A percentile compares a stretch with the other conserved stretches of the same genome.
Conservation (phyloP, 2,329 filamentous ascomycete species). For the Colletotrichum siamense region DNA sequence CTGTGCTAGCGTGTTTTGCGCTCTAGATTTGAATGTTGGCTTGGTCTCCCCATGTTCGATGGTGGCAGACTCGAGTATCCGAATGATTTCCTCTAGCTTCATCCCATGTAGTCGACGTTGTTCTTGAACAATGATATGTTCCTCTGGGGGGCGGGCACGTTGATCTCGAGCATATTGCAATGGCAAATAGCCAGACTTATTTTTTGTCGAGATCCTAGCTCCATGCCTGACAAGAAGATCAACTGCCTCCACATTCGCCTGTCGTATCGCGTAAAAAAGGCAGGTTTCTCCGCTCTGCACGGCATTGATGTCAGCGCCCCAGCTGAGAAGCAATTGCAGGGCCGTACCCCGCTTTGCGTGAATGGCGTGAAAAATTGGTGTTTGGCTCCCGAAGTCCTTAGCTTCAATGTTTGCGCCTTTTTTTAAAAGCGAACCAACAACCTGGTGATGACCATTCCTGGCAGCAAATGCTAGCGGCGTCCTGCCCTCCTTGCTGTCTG, state of each 20-base stretch:
- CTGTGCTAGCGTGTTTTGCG: neutral
- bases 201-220: neutral
- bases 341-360: accelerated
- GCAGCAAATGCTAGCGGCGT: neutral
- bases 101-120: no score
- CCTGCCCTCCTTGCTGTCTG: no score
- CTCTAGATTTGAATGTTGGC: neutral
- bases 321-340: neutral
- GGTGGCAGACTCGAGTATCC: neutral
- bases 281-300: neutral
- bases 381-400: neutral
- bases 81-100: neutral
- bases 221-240: neutral
- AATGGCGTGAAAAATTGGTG: neutral
- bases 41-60: no score
- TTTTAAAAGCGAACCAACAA: neutral
- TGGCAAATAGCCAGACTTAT: neutral
- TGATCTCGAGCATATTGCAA: neutral
- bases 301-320: neutral
- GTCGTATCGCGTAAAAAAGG: neutral
- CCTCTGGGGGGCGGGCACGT: no score
- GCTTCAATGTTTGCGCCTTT: neutral
- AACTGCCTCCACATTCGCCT: neutral
- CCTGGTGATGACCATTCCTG: neutral
- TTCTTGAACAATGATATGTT: no score